Conservation (phyloP, 2,329 filamentous ascomycete genomes). For the Cyclaneusma minus region DNA sequence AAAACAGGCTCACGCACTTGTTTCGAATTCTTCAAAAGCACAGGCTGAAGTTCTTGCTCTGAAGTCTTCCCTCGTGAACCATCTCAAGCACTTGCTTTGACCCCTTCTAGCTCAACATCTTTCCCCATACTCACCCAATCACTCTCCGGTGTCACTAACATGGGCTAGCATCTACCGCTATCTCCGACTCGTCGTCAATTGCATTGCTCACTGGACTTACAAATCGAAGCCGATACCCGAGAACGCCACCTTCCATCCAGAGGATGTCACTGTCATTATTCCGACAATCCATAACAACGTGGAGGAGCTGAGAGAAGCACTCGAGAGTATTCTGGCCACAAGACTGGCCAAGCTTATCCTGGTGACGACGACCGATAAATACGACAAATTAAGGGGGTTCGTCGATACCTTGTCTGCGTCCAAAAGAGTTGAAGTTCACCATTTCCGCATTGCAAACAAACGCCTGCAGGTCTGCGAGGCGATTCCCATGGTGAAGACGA, state of each 20-base stretch:
- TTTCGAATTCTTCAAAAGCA: no score
- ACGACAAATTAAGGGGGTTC: constrained; percentile 51
- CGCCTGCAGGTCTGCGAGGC: constrained; percentile 85
- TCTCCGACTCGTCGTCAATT: constrained; percentile 69
- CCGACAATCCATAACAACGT: constrained; percentile 83
- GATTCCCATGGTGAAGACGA: constrained; percentile 68
- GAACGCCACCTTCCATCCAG: constrained; percentile 50
- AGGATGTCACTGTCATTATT: constrained; percentile 88
- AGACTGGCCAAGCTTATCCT: constrained; percentile 61
- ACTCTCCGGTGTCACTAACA: no score
- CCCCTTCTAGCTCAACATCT: no score
- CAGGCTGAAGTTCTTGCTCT: no score
- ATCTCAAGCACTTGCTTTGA: no score
- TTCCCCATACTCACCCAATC: no score
- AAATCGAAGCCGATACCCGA: constrained; percentile 69
- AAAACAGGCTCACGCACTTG: no score
- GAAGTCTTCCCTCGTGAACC: no score
- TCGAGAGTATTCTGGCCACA: constrained; percentile 61
- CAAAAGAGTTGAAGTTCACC: constrained; percentile 56
- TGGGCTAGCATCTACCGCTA: constrained; percentile 86
- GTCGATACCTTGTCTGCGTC: constrained; percentile 38
- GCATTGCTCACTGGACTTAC: constrained; percentile 74
- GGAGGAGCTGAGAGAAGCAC: constrained; percentile 66
- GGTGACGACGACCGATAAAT: constrained; percentile 73
- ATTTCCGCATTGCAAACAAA: constrained; percentile 81